A percentile compares a stretch with the other conserved stretches of the same genome.
Evolutionary conservation across 2,329 filamentous ascomycete genomes (phyloP).

Genomic region (Moelleriella libera): DNA sequence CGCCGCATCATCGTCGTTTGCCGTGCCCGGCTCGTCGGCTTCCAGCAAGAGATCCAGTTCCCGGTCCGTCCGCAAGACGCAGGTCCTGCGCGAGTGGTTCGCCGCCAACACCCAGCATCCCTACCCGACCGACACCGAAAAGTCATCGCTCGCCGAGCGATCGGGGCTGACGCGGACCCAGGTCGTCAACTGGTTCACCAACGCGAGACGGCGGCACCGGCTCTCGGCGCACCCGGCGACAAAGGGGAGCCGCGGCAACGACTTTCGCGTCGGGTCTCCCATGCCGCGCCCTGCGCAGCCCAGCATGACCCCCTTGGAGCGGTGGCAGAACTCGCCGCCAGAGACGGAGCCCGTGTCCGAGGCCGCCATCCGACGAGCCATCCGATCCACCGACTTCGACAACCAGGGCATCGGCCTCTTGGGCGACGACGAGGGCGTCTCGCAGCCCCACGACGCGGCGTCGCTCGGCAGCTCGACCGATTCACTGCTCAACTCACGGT

Average conservation of each 20-base stretch:
- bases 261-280: conserved; percentile 23
- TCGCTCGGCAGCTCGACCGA: conserved; percentile 15
- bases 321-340: conserved; percentile 25
- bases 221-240: conserved; percentile 15
- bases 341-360: conserved; percentile 27
- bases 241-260: conserved; percentile 10
- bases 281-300: conserved; percentile 20
- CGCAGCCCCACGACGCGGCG: conserved; percentile 12
- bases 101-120: conserved; percentile 28
- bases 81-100: conserved; percentile 31
- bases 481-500: conserved; percentile 10
- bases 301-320: conserved; percentile 30
- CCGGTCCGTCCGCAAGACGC: conserved; percentile 29
- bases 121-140: conserved; percentile 33
- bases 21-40: conserved; percentile 4
- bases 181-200: conserved; percentile 35
- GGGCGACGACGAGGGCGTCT: neutral
- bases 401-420: neutral
- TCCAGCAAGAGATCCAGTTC: conserved; percentile 18
- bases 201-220: conserved; percentile 32
- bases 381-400: conserved; percentile 2
- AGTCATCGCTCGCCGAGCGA: conserved; percentile 20
- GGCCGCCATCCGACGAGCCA: conserved; percentile 21
- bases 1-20: neutral
- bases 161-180: conserved; percentile 30